A percentile compares a stretch with the other conserved stretches of the same genome.
These are phyloP conservation scores for Medicago lupulina DNA, from an alignment of 306 rosid genomes.

Conservation along the genomic window DNA sequence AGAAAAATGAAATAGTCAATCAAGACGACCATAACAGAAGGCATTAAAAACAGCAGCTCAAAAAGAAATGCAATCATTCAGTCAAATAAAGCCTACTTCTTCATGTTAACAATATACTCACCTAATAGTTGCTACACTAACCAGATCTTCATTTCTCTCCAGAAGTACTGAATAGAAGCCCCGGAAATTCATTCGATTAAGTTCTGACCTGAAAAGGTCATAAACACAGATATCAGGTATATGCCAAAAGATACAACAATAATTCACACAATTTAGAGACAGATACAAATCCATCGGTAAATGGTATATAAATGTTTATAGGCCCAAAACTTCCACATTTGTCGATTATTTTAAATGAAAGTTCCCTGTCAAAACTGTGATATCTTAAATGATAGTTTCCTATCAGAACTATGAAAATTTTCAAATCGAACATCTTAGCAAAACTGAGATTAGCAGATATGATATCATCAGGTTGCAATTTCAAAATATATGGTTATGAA, in stretches of 20 bases:
- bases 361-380: not conserved
- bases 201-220: slow-evolving; percentile 66
- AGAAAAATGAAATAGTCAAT: slow-evolving; percentile 33
- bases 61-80: slow-evolving; percentile 14
- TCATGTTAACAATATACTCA: slow-evolving; percentile 43
- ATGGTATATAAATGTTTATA: not conserved
- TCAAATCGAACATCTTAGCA: not conserved
- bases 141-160: slow-evolving; percentile 76
- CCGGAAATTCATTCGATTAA: slow-evolving; percentile 74
- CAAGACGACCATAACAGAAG: slow-evolving; percentile 18
- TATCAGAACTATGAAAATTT: not conserved
- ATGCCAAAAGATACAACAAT: slow-evolving; percentile 20
- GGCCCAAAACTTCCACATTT: not conserved
- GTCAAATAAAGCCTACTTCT: slow-evolving; percentile 17
- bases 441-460: not conserved
- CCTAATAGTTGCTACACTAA: slow-evolving; percentile 85
- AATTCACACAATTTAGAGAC: slow-evolving; percentile 20
- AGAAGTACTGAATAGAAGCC: slow-evolving; percentile 83
- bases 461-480: not conserved
- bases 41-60: slow-evolving; percentile 27
- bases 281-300: not conserved
- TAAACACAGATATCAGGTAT: slow-evolving; percentile 32
- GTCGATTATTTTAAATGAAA: slow-evolving; percentile 29
- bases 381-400: not conserved
- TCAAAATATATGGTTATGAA: not conserved